Base-by-base conservation (phyloP, 169 alveolate genomes). In the Eimeria maxima region DNA sequence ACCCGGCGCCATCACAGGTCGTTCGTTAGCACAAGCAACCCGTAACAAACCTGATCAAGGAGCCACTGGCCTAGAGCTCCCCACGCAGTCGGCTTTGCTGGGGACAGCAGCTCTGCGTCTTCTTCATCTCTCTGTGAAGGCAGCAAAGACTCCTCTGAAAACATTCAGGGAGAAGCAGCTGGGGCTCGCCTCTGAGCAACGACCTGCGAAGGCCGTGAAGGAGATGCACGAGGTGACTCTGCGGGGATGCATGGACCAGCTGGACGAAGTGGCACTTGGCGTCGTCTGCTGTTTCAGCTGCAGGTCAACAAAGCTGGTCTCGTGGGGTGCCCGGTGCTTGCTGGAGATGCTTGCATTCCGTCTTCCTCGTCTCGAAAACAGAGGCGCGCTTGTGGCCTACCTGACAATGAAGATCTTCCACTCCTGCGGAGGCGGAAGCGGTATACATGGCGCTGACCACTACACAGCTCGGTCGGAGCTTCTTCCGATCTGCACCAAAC, bases 251-350 rank as follows among this genome's bases (percentile, higher is more conserved):
- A 10, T 60, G 27, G 76, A 27, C 20, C 90, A 93, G 45, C 96
- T 93, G 27, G 96, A 93, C 53, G 89, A 81, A 50, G 42, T 74
- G 45, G 93, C 65, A 33, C 44, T 67, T 44, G 76, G 60, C 44
- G 67, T 93, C 29, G 69, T 93, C 24, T 57, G 87, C 78, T 80
- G 96, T 76, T 93, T 93, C 93, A 24, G 96, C 50, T 78, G 96
- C 95, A 89, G 44, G n/a, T 44, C 53, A 47, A 95, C 67, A 4
- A 91, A 95, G 33, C 27, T 95, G 53, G 78, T 86, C 22, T 83
- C 95, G 14, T 95, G 96, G 96, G 83, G 95, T 2, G 93, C 93
- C 80, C 96, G 96, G 16, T 95, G 96, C 71, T 91, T 95, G 74
- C 55, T 84, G 65, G 83, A 86, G 73, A 69, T 95, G 33, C 76